These are phyloP conservation scores for Fusarium oligoseptatum DNA, from an alignment of 2,329 filamentous ascomycete species.

Conservation along the genomic window DNA sequence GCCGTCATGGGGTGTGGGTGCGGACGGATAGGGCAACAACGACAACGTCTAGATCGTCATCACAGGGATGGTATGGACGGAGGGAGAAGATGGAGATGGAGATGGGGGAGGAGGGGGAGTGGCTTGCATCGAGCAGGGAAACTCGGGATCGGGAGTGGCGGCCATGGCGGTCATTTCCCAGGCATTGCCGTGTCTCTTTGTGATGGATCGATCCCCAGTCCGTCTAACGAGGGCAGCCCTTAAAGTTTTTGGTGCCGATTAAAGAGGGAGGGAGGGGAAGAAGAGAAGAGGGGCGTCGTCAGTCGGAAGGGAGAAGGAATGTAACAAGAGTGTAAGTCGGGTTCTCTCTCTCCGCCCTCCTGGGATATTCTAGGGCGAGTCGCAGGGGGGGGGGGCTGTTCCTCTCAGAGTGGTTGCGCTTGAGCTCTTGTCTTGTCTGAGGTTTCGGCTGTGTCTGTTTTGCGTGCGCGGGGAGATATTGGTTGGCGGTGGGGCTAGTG, in stretches of 20 bases:
- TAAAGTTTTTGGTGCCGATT: not conserved
- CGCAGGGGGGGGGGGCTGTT: not conserved
- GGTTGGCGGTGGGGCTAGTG: slow-evolving; percentile 31
- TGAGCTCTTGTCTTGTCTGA: slow-evolving; percentile 20
- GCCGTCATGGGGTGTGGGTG: slow-evolving; percentile 12
- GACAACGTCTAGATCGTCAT: slow-evolving; percentile 30
- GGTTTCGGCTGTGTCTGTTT: slow-evolving; percentile 28
- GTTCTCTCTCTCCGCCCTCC: not conserved
- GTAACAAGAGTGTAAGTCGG: slow-evolving; percentile 1
- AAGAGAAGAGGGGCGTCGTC: slow-evolving; percentile 1
- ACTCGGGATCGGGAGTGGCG: slow-evolving; percentile 60
- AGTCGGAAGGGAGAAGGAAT: slow-evolving; percentile 26
- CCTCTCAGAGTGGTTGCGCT: not conserved
- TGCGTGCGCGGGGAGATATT: slow-evolving; percentile 36
- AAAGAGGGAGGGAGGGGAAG: slow-evolving; percentile 1
- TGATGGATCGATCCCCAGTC: slow-evolving; percentile 33
- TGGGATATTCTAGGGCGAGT: not conserved
- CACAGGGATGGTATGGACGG: slow-evolving; percentile 18
- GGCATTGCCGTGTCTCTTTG: slow-evolving; percentile 14
- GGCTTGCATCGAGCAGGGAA: slow-evolving; percentile 74
- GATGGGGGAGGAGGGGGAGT: slow-evolving; percentile 27
- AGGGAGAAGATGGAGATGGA: slow-evolving; percentile 3
- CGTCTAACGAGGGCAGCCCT: slow-evolving; percentile 12
- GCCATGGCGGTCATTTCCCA: slow-evolving; percentile 53
- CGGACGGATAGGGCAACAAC: slow-evolving; percentile 5